These are phyloP conservation scores for Talaromyces proteolyticus DNA, from an alignment of 495 filamentous ascomycete genomes.

Conservation along the genomic window DNA sequence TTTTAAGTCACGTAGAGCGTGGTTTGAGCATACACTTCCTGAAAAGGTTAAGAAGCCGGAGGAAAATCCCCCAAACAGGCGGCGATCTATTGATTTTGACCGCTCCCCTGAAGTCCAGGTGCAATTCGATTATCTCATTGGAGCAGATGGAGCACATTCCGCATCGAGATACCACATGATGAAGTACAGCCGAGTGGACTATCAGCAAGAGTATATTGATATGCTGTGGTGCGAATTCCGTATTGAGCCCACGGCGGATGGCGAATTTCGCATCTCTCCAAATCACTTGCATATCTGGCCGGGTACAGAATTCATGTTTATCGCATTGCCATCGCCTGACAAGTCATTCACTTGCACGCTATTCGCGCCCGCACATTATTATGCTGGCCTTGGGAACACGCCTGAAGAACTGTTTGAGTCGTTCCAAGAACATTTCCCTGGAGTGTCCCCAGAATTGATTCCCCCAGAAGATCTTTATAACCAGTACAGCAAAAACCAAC, in stretches of 20 bases:
- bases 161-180: slow-evolving; percentile 86
- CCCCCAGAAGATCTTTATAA: slow-evolving; percentile 55
- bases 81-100: slow-evolving; percentile 19
- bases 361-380: slow-evolving; percentile 62
- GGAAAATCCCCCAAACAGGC: background rate
- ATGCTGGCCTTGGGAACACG: slow-evolving; percentile 48
- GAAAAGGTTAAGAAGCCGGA: slow-evolving; percentile 20
- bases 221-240: slow-evolving; percentile 96
- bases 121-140: slow-evolving; percentile 85
- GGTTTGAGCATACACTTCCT: slow-evolving; percentile 63
- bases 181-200: slow-evolving; percentile 84
- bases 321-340: slow-evolving; percentile 85
- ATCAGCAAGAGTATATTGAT: slow-evolving; percentile 93
- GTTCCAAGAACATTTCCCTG: slow-evolving; percentile 80
- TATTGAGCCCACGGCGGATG: slow-evolving; percentile 53
- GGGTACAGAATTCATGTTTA: slow-evolving; percentile 90
- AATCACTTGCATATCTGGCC: slow-evolving; percentile 99
- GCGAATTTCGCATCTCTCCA: slow-evolving; percentile 71
- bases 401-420: slow-evolving; percentile 54
- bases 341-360: slow-evolving; percentile 93
- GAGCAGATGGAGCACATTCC: slow-evolving; percentile 95
- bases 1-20: slow-evolving; percentile 69
- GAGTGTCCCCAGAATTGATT: slow-evolving; percentile 77
- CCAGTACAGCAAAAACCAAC: slow-evolving; percentile 74
- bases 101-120: slow-evolving; percentile 60